Evolutionary conservation across 78 protist species (phyloP).

Genomic region (Fonticula alba): DNA sequence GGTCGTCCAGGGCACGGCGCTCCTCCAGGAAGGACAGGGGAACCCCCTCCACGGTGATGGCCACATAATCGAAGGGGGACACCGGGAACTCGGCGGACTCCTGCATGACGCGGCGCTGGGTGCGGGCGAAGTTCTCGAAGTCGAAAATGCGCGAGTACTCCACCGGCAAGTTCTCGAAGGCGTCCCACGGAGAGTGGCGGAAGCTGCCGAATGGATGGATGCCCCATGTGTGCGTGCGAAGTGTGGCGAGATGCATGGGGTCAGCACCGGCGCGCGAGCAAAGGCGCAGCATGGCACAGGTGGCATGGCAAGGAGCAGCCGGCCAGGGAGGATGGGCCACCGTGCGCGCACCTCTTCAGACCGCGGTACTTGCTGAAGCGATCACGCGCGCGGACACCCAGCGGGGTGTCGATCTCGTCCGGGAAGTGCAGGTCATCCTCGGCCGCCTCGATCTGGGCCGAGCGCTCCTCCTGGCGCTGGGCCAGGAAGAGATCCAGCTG

Average conservation of each 20-base stretch:
- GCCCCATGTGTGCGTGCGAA: no score
- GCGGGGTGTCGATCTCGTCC: slow-evolving; percentile 80
- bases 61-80: slow-evolving; percentile 27
- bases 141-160: slow-evolving; percentile 80
- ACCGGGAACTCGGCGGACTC: slow-evolving; percentile 1
- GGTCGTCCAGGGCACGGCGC: background rate
- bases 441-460: background rate
- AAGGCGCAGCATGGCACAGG: no score
- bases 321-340: no score
- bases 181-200: slow-evolving; percentile 78
- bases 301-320: no score
- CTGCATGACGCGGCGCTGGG: slow-evolving; percentile 11
- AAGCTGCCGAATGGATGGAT: slow-evolving; percentile 26
- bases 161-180: slow-evolving; percentile 76
- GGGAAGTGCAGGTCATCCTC: slow-evolving; percentile 52
- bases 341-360: slow-evolving; percentile 14
- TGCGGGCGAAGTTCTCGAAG: slow-evolving; percentile 47
- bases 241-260: no score
- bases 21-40: slow-evolving; percentile 2
- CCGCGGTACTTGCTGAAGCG: slow-evolving; percentile 73
- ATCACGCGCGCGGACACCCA: slow-evolving; percentile 40
- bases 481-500: background rate
- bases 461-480: background rate
- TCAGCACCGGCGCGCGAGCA: no score
- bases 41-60: slow-evolving; percentile 23